Conservation (phyloP, 2,329 filamentous ascomycete genomes). For the Epichloe festucae region DNA sequence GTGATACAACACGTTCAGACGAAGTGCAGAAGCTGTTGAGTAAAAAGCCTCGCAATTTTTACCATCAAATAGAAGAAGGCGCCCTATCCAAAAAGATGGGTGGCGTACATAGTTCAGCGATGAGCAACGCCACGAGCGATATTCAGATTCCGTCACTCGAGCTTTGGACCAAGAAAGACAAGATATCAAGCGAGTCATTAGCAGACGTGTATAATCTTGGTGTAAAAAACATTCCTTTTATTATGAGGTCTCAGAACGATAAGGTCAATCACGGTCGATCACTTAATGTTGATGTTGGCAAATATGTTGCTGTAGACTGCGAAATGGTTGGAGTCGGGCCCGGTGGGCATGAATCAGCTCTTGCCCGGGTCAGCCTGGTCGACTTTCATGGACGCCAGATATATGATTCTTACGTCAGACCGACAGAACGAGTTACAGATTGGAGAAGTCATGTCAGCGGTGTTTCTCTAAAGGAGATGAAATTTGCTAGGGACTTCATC, state of each 20-base stretch:
- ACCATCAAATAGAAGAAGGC: constrained; percentile 8
- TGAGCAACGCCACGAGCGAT: constrained; percentile 23
- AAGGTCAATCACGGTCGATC: constrained; percentile 52
- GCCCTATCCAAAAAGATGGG: constrained; percentile 34
- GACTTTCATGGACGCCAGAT: constrained; percentile 89
- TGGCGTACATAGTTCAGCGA: constrained; percentile 35
- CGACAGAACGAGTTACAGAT: constrained; percentile 67
- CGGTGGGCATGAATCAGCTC: constrained; percentile 54
- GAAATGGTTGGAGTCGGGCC: constrained; percentile 91
- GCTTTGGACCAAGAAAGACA: constrained; percentile 48
- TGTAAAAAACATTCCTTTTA: constrained; percentile 31
- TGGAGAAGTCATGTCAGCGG: constrained; percentile 84
- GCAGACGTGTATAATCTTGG: constrained; percentile 49
- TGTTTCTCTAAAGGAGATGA: constrained; percentile 62
- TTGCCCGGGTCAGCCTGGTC: constrained; percentile 80
- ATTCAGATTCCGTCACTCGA: constrained; percentile 41
- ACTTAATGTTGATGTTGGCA: constrained; percentile 56
- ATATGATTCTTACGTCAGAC: constrained; percentile 85
- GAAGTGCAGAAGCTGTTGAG: constrained; percentile 18
- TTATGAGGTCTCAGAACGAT: constrained; percentile 33
- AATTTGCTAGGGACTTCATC: constrained; percentile 54
- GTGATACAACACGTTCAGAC: constrained; percentile 13
- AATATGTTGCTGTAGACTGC: constrained; percentile 88
- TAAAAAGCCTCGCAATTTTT: constrained; percentile 2
- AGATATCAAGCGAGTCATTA: constrained; percentile 46